Base-by-base conservation (phyloP, 305 asterid genomes). In the Plantago rigida region DNA sequence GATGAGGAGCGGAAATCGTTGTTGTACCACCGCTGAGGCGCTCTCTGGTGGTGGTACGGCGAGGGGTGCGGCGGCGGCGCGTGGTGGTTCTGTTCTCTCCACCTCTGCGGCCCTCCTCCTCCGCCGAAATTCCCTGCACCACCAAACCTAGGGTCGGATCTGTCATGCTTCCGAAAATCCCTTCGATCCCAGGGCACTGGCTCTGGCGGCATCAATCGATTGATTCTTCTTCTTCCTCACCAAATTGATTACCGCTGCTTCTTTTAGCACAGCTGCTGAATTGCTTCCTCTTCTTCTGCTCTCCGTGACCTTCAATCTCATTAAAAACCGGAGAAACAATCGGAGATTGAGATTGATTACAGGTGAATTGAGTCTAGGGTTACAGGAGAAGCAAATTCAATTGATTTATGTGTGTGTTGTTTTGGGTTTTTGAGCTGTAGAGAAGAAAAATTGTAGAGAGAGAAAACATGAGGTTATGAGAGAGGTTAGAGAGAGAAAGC, bases 61-160 rank as follows among this genome's bases (percentile, higher is more conserved):
- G 81, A 82, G 42, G 81, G 79, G 65, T 80, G 81, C 51, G 79
- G 76, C 7, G 81, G 83, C 55, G 82, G 85, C 60, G 73, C 84
- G 61, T 83, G 82, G 48, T 82, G 80, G 65, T 41, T 41, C 46
- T 78, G 84, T 66, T 86, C 95, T 73, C 95, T 68, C 99, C 96
- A 86, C 59, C 83, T 74, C 49, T 75, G 61, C 45, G 72, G 71
- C 22, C 71, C 78, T 19, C 77, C 77, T 19, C 63, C 65, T 5
- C 72, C 70, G 4, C 63, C 69, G 2, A 57, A 79, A 72, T 75
- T 41, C 46, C 69, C 87, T 49, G 71, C 77, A 54, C 63, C 84
- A 47, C 64, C 75, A 66, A 74, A 74, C 62, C 81, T 83, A 22
- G 67, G 24, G 53, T 63, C 68, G 60, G 82, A 71, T 68, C 84